Evolutionary conservation across 257 asterid genomes (phyloP), one percentile per base, ranked within the genome.

Genomic region (Capsicum rhomboideum): DNA sequence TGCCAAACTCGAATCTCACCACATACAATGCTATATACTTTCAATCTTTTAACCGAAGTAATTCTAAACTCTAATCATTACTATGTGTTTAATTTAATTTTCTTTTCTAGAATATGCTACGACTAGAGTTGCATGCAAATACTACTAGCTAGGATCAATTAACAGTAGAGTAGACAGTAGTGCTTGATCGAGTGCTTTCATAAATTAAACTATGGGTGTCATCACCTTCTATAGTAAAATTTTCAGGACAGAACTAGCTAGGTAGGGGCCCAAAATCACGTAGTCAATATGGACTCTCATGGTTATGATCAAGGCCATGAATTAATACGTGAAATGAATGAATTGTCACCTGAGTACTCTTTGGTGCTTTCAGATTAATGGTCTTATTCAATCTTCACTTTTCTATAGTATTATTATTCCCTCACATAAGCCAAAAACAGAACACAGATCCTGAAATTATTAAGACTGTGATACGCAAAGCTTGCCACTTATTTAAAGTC

Each of bases 371-470:
- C 34, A 42, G n/a, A 0, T n/a, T 40, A 63, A 17, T 8, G 59
- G 42, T 75, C 59, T 16, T 75, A 46, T 75, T 74, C 80, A 46
- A 74, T 46, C 18, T 23, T 72, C 80, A 72, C 14, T 46, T 46
- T 74, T 8, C 6, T 34, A 34, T 34, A n/a, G n/a, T n/a, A 42
- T 23, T 8, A 74, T 2, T 46, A 46, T 46, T 46, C 80, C 59
- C 58, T 23, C 59, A 75, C 23, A 75, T 75, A 75, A 23, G 80
- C 42, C 80, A 58, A 74, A 86, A 29, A 69, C 55, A 58, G 69
- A 71, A 87, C 85, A 86, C 85, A 86, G 84, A 87, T 84, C 55
- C 72, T 72, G 59, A 64, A 18, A 85, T 85, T 7, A 86, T 86
- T 80, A 82, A 7, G 54, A 42, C 53, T 6, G 67, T 54, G 83